Percentiles rank a stretch among this genome's conserved stretches.
Conservation (phyloP, 441 rosid genomes). For the Pelargonium cotyledonis region DNA sequence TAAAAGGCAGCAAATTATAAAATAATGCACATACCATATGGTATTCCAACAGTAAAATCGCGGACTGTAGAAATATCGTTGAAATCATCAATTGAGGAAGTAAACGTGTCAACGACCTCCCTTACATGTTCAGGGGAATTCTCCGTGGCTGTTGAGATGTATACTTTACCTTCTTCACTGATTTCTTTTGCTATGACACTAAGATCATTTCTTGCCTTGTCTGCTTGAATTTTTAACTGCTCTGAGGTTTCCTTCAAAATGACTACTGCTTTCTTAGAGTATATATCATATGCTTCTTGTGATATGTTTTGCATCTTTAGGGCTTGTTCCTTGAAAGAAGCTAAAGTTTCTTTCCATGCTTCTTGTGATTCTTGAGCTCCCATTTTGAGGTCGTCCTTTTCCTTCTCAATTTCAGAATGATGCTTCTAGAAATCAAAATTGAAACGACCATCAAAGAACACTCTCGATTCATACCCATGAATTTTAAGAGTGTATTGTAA, state of each 20-base stretch:
- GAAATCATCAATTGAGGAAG: conserved; percentile 55
- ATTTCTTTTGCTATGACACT: conserved; percentile 49
- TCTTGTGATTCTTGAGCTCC: conserved; percentile 51
- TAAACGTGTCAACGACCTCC: conserved; percentile 58
- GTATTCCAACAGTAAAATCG: conserved; percentile 89
- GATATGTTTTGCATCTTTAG: conserved; percentile 69
- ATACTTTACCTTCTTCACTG: conserved; percentile 57
- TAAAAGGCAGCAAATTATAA: neutral
- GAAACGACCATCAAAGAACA: neutral
- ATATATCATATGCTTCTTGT: conserved; percentile 60
- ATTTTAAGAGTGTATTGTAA: neutral
- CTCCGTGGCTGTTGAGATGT: conserved; percentile 55
- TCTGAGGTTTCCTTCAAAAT: conserved; percentile 59
- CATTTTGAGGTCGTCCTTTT: conserved; percentile 27
- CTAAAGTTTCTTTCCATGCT: conserved; percentile 73
- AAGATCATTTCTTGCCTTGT: conserved; percentile 60
- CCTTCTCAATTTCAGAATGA: conserved; percentile 54
- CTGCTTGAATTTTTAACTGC: conserved; percentile 69
- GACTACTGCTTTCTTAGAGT: conserved; percentile 51
- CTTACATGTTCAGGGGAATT: conserved; percentile 69
- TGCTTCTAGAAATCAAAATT: conserved; percentile 31
- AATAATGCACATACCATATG: conserved; percentile 53
- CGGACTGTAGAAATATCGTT: conserved; percentile 49
- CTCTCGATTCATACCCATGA: neutral
- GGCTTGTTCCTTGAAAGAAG: conserved; percentile 65